Evolutionary conservation across 1,139 yeast genomes (phyloP).

Genomic region (Pichia sp.): DNA sequence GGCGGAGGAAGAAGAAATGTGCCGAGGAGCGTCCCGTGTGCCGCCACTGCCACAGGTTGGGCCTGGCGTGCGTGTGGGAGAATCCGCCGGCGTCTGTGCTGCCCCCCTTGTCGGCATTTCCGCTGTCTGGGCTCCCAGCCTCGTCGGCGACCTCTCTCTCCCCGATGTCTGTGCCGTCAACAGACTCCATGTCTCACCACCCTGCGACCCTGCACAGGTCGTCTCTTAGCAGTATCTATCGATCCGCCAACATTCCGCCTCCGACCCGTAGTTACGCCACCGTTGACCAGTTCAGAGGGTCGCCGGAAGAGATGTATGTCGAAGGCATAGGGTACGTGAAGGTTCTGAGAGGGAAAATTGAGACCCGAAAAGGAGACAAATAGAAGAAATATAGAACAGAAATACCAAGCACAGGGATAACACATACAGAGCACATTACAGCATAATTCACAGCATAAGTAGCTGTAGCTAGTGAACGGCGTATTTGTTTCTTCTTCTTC

Average conservation of each 20-base stretch:
- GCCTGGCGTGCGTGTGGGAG: neutral
- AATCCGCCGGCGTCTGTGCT: neutral
- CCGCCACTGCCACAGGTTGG: neutral
- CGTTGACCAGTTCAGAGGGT: neutral
- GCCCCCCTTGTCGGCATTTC: neutral
- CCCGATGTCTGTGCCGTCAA: neutral
- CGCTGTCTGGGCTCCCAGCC: neutral
- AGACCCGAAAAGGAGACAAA: neutral
- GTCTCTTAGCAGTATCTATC: neutral
- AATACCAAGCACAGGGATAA: no score
- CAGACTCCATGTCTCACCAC: neutral
- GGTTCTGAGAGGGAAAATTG: neutral
- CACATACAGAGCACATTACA: no score
- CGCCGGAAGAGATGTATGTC: neutral
- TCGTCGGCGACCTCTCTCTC: neutral
- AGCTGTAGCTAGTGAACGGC: no score
- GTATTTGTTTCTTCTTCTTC: no score
- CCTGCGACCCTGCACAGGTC: neutral
- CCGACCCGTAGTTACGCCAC: neutral
- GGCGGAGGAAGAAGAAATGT: conserved; percentile 1
- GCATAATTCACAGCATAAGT: no score
- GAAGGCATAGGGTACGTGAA: neutral
- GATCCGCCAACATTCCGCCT: neutral
- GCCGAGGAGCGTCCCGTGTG: neutral
- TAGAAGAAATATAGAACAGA: neutral